A percentile compares a stretch with the other conserved stretches of the same genome.
phyloP scores from a whole-genome alignment of 441 rosid genomes.

The Erodium texanum region DNA sequence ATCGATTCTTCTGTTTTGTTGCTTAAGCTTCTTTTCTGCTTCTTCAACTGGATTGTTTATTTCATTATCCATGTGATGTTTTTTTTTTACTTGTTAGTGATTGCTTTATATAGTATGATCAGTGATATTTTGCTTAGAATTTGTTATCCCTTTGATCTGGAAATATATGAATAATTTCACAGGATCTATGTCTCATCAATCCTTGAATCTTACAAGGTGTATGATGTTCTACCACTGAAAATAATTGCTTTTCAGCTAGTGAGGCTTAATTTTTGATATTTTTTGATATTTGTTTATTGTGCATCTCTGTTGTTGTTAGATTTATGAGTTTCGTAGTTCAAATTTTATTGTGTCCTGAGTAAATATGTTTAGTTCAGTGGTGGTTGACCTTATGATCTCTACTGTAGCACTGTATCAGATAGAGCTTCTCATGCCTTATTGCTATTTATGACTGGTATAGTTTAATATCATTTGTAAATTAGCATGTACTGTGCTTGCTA shows the following conservation, averaged over 20 bases:
- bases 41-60: background rate
- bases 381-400: background rate
- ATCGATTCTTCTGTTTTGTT: background rate
- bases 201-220: background rate
- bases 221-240: background rate
- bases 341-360: background rate
- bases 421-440: background rate
- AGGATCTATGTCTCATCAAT: background rate
- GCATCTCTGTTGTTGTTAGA: background rate
- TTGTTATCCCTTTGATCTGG: background rate
- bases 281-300: background rate
- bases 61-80: background rate
- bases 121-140: background rate
- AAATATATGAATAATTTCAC: background rate
- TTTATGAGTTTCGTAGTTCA: background rate
- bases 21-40: background rate
- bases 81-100: background rate
- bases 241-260: background rate
- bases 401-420: background rate
- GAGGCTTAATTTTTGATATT: background rate
- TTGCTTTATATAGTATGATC: background rate
- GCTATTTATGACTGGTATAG: background rate
- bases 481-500: background rate
- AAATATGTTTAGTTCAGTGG: background rate
- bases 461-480: background rate